A percentile compares a stretch with the other conserved stretches of the same genome.
Evolutionary conservation across 352 stramenopile genomes (phyloP).

Genomic region (Phytopythium montanum): DNA sequence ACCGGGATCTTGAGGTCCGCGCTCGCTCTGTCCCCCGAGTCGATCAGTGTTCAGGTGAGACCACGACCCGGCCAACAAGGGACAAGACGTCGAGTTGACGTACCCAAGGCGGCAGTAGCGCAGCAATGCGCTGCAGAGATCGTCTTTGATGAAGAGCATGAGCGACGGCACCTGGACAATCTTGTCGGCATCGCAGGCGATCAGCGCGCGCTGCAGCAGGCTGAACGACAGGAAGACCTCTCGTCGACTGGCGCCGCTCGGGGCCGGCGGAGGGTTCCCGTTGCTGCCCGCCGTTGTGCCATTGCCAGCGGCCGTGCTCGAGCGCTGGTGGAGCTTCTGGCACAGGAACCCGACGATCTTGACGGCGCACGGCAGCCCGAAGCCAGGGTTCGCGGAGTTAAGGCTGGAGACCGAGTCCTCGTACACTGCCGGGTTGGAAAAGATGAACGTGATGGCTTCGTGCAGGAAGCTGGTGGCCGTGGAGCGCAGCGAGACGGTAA

Average conservation of each 20-base stretch:
- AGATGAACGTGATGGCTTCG: constrained; percentile 62
- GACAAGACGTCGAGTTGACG: neutral
- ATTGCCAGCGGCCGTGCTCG: constrained; percentile 15
- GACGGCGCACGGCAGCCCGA: constrained; percentile 72
- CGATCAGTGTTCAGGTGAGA: neutral
- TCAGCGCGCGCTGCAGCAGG: constrained; percentile 51
- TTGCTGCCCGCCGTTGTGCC: neutral
- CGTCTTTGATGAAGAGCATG: constrained; percentile 83
- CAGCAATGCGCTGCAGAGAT: constrained; percentile 71
- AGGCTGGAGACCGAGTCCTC: constrained; percentile 16
- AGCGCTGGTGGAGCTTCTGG: constrained; percentile 66
- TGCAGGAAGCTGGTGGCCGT: constrained; percentile 64
- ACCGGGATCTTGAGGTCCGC: constrained; percentile 50
- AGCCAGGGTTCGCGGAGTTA: constrained; percentile 20
- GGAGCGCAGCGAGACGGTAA: constrained; percentile 55
- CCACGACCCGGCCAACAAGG: neutral
- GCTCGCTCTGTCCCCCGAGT: constrained; percentile 31
- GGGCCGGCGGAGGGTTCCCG: constrained; percentile 1
- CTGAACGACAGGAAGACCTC: constrained; percentile 74
- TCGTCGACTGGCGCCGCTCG: constrained; percentile 30
- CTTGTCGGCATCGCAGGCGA: constrained; percentile 44
- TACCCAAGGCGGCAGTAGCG: constrained; percentile 72
- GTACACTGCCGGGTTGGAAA: constrained; percentile 50
- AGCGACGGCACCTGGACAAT: constrained; percentile 57
- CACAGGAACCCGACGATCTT: constrained; percentile 81